phyloP scores from a whole-genome alignment of 441 rosid genomes.

The Omphalea diandra region DNA sequence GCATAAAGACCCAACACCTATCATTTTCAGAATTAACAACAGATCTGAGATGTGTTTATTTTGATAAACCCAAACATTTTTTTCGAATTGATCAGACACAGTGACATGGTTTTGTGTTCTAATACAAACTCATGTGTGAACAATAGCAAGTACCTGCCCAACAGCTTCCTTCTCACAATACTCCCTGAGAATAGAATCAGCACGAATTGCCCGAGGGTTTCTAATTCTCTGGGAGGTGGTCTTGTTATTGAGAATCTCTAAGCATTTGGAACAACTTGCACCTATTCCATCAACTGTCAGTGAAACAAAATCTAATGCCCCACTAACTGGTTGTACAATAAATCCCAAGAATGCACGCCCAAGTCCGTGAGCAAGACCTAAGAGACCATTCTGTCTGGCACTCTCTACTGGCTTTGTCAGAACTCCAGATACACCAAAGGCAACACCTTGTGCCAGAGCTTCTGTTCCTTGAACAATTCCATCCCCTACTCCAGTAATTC shows the following conservation, averaged over 20 bases:
- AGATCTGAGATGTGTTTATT: background rate
- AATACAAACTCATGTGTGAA: background rate
- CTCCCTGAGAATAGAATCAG: conserved; percentile 77
- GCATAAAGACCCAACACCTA: background rate
- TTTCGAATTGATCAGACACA: background rate
- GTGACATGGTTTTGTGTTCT: background rate
- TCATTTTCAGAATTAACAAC: no score
- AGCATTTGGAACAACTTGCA: conserved; percentile 93
- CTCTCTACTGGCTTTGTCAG: conserved; percentile 95
- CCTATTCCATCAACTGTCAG: conserved; percentile 96
- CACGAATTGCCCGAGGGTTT: conserved; percentile 87
- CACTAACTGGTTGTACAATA: conserved; percentile 93
- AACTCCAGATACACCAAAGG: conserved; percentile 98
- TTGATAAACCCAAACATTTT: background rate
- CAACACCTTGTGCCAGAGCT: conserved; percentile 99
- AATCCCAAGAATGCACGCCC: conserved; percentile 90
- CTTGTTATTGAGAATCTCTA: conserved; percentile 72
- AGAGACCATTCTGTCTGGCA: conserved; percentile 83
- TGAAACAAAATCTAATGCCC: conserved; percentile 95
- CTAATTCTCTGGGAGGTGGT: conserved; percentile 72
- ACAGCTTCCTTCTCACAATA: conserved; percentile 89
- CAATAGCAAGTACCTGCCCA: conserved; percentile 70
- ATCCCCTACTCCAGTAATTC: conserved; percentile 96
- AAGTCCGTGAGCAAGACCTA: conserved; percentile 97
- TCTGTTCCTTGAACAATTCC: conserved; percentile 97